Percentiles rank a stretch among this genome's conserved stretches.
Evolutionary conservation across 148 eudicot species (phyloP).

Genomic region (Camellia lanceoleosa): DNA sequence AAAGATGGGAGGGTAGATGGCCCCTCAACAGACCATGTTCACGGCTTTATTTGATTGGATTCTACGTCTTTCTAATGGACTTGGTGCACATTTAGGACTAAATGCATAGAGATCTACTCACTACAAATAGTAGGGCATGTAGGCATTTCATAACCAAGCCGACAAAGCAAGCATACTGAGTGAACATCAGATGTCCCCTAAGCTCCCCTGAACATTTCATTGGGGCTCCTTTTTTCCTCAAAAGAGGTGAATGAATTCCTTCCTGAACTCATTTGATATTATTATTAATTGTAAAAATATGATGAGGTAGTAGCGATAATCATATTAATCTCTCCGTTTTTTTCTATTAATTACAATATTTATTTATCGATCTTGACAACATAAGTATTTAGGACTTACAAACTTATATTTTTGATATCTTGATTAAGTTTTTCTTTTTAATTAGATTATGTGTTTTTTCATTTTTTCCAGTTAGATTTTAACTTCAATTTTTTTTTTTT

Average conservation of each 20-base stretch:
- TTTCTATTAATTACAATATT: no score
- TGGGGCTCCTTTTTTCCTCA: background rate
- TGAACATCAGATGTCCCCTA: constrained; percentile 8
- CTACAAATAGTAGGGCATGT: constrained; percentile 5
- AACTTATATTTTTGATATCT: no score
- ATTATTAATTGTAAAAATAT: background rate
- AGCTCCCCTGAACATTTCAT: background rate
- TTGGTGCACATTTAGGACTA: no score
- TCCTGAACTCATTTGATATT: background rate
- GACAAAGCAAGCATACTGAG: background rate
- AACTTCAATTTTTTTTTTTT: no score
- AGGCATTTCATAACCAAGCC: background rate
- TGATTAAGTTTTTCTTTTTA: no score
- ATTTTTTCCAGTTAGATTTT: no score
- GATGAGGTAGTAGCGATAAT: no score
- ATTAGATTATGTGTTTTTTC: no score
- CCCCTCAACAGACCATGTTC: background rate
- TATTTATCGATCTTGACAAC: no score
- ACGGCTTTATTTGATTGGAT: background rate
- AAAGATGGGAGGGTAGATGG: background rate
- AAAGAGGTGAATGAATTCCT: background rate
- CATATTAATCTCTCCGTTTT: no score
- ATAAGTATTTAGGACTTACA: no score
- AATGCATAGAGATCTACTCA: background rate
- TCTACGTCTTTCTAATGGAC: background rate